Conservation (phyloP, 176 grass and related monocot genomes). For the Oryza glaberrima region DNA sequence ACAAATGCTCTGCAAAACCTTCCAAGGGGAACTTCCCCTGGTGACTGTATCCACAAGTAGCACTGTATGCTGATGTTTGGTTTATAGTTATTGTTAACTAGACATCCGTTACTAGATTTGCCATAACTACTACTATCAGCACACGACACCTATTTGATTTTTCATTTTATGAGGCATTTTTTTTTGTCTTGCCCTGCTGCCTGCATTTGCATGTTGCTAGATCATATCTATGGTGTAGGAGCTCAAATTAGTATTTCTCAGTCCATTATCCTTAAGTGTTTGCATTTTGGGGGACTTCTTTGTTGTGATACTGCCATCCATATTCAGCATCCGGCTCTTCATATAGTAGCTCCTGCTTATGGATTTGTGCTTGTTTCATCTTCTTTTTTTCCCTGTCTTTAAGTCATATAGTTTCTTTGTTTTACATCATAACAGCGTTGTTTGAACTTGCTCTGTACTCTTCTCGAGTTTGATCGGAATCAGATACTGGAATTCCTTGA, state of each 20-base stretch:
- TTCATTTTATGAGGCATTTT: not conserved
- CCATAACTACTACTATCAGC: not conserved
- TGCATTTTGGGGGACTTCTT: not conserved
- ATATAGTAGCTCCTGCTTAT: constrained; percentile 4
- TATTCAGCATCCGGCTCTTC: constrained; percentile 5
- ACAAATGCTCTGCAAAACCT: constrained; percentile 62
- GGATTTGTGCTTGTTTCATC: constrained; percentile 7
- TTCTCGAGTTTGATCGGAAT: constrained; percentile 10
- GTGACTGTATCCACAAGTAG: constrained; percentile 85
- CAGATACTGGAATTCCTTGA: constrained; percentile 54
- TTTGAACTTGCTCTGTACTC: constrained; percentile 18
- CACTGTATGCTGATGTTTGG: constrained; percentile 1
- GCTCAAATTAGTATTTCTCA: constrained; percentile 6
- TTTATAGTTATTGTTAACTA: constrained; percentile 1
- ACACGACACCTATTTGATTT: not conserved
- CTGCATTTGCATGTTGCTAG: constrained; percentile 17
- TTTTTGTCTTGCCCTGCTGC: not conserved
- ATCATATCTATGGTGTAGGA: not conserved
- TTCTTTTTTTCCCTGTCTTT: not conserved
- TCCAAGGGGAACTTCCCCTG: constrained; percentile 59
- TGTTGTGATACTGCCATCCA: constrained; percentile 8
- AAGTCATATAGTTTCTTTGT: constrained; percentile 6
- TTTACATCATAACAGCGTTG: not conserved
- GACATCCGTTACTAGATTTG: not conserved
- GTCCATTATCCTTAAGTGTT: not conserved